These are phyloP conservation scores for Trametes hirsuta DNA, from an alignment of 1,284 basidiomycete species.

Conservation along the genomic window DNA sequence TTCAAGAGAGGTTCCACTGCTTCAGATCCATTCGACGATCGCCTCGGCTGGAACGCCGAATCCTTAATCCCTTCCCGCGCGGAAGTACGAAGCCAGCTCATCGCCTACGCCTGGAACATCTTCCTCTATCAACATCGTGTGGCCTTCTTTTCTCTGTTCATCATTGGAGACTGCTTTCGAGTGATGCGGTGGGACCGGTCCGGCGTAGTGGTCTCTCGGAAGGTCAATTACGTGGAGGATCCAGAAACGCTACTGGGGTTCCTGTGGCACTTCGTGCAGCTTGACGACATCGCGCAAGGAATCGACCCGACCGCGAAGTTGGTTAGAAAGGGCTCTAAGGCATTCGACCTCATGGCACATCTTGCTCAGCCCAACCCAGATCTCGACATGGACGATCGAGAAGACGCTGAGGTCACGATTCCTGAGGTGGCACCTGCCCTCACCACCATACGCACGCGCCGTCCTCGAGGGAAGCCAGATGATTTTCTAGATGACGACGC, in stretches of 20 bases:
- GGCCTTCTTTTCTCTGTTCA: neutral
- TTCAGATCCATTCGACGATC: neutral
- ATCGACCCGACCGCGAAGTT: constrained; percentile 11
- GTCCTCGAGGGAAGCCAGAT: neutral
- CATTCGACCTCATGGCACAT: neutral
- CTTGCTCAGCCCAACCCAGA: neutral
- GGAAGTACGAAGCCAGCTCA: neutral
- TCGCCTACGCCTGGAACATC: neutral
- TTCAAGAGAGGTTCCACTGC: neutral
- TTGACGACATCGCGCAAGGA: constrained; percentile 7
- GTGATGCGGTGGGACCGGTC: constrained; percentile 22
- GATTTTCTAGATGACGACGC: neutral
- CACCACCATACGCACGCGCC: no score
- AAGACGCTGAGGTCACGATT: neutral
- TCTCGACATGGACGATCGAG: neutral
- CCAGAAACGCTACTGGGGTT: constrained; percentile 14
- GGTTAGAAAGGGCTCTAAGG: neutral
- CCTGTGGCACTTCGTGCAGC: constrained; percentile 11
- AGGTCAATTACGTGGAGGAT: constrained; percentile 11
- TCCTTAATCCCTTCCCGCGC: neutral
- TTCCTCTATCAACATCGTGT: neutral
- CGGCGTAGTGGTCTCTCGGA: constrained; percentile 15
- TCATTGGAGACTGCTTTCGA: constrained; percentile 4
- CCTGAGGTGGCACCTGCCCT: neutral
- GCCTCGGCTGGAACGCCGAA: no score